Percentiles rank a stretch among this genome's conserved stretches.
Evolutionary conservation across 345 rosid genomes (phyloP).

Genomic region (Aquilaria yunnanensis): DNA sequence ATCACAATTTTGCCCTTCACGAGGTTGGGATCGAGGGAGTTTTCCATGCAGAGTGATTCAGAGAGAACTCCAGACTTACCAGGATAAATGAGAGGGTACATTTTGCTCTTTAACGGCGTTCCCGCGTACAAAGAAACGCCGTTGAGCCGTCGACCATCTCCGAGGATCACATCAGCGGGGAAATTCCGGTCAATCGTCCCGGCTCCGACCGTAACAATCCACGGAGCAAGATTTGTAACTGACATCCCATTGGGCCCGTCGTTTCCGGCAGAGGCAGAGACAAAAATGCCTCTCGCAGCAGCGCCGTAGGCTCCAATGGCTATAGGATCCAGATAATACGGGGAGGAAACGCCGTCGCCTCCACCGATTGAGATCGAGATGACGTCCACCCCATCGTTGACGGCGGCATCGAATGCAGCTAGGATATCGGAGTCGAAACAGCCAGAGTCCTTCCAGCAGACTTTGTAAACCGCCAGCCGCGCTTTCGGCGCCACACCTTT

Average conservation of each 20-base stretch:
- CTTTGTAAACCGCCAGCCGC: conserved; percentile 65
- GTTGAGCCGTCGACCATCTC: conserved; percentile 47
- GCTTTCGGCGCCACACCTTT: conserved; percentile 91
- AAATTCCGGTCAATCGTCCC: conserved; percentile 75
- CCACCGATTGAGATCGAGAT: conserved; percentile 79
- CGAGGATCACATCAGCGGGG: conserved; percentile 57
- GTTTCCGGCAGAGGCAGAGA: conserved; percentile 58
- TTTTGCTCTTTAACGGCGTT: conserved; percentile 35
- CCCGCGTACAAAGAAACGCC: conserved; percentile 73
- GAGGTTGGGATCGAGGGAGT: conserved; percentile 47
- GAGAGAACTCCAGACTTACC: conserved; percentile 56
- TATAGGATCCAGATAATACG: conserved; percentile 79
- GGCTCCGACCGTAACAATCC: conserved; percentile 72
- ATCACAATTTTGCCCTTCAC: conserved; percentile 74
- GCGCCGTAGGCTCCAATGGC: conserved; percentile 76
- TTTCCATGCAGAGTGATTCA: conserved; percentile 71
- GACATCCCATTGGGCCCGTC: conserved; percentile 79
- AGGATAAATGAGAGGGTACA: conserved; percentile 71
- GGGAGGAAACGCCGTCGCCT: conserved; percentile 63
- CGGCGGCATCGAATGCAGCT: conserved; percentile 64
- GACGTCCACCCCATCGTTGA: conserved; percentile 63
- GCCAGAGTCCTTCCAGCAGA: conserved; percentile 81
- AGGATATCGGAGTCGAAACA: conserved; percentile 81
- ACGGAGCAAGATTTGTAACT: conserved; percentile 68
- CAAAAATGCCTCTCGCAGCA: conserved; percentile 39